Evolutionary conservation across 768 basidiomycete genomes (phyloP).

Genomic region (Psilocybe subaeruginosa): DNA sequence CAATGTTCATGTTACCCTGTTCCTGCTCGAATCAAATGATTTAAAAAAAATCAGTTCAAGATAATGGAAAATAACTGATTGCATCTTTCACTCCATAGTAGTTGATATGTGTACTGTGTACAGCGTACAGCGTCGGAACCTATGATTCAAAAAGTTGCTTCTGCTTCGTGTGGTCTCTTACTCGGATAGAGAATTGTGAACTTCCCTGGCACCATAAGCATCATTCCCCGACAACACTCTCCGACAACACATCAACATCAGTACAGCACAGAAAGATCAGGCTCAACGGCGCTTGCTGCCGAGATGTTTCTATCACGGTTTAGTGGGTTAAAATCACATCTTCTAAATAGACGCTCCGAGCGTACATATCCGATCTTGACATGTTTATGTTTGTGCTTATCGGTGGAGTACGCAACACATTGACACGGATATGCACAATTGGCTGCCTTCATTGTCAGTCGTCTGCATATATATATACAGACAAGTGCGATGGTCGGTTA

Average conservation of each 20-base stretch:
- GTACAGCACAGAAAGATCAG: neutral
- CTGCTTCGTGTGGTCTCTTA: neutral
- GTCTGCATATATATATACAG: neutral
- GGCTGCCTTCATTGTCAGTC: neutral
- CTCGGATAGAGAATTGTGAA: neutral
- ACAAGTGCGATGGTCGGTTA: neutral
- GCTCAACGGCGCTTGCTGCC: slow-evolving; percentile 2
- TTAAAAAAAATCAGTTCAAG: neutral
- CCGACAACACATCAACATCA: neutral
- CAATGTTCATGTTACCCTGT: neutral
- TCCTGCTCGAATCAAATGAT: neutral
- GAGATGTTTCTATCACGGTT: slow-evolving; percentile 12
- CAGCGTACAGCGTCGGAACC: neutral
- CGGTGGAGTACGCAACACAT: neutral
- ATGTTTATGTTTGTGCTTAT: neutral
- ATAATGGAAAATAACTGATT: neutral
- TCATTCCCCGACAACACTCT: neutral
- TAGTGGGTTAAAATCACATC: slow-evolving; percentile 3
- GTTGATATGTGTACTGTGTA: neutral
- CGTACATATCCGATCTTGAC: slow-evolving; percentile 8
- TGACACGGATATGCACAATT: neutral
- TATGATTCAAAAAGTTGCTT: neutral
- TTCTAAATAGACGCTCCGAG: slow-evolving; percentile 12
- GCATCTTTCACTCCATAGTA: neutral
- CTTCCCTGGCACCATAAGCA: neutral